A percentile compares a stretch with the other conserved stretches of the same genome.
These are phyloP conservation scores for Mycosarcoma mackinlayi DNA, from an alignment of 1,284 basidiomycete species.

Conservation along the genomic window DNA sequence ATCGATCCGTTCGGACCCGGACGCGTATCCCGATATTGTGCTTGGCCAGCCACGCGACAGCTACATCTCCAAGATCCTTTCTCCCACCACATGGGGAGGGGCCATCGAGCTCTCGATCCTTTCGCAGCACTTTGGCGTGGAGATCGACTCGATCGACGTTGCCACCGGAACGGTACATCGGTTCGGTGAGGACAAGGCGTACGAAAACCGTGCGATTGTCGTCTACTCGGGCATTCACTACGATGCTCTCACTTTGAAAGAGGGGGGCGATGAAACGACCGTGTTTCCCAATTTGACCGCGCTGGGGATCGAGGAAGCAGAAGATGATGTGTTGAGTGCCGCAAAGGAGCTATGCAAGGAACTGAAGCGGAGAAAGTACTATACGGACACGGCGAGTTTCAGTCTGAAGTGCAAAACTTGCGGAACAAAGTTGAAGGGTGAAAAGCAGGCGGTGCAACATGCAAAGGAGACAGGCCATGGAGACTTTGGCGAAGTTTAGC, in stretches of 20 bases:
- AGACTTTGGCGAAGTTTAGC: constrained; percentile 47
- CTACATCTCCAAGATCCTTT: constrained; percentile 37
- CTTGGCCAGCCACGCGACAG: constrained; percentile 42
- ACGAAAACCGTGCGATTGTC: constrained; percentile 31
- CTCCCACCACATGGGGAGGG: constrained; percentile 46
- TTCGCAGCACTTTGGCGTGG: constrained; percentile 31
- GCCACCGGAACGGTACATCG: constrained; percentile 41
- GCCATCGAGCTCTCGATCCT: constrained; percentile 56
- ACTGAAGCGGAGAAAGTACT: constrained; percentile 46
- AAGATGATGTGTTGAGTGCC: constrained; percentile 33
- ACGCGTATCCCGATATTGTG: constrained; percentile 44
- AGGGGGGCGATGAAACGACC: constrained; percentile 24
- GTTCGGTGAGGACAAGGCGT: constrained; percentile 50
- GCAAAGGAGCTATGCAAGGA: constrained; percentile 32
- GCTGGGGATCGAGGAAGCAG: constrained; percentile 8
- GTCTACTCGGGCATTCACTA: constrained; percentile 60
- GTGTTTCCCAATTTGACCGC: constrained; percentile 32
- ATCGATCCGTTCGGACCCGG: constrained; percentile 30
- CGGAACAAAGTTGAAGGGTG: constrained; percentile 37
- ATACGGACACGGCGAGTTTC: constrained; percentile 55
- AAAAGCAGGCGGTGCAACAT: constrained; percentile 54
- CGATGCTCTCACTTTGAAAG: constrained; percentile 46
- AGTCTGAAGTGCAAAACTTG: constrained; percentile 49
- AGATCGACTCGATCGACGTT: constrained; percentile 50
- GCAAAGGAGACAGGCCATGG: constrained; percentile 55